Evolutionary conservation across 129 eudicot genomes (phyloP), one percentile per base, ranked within the genome.

Genomic region (Saussurea involucrata): DNA sequence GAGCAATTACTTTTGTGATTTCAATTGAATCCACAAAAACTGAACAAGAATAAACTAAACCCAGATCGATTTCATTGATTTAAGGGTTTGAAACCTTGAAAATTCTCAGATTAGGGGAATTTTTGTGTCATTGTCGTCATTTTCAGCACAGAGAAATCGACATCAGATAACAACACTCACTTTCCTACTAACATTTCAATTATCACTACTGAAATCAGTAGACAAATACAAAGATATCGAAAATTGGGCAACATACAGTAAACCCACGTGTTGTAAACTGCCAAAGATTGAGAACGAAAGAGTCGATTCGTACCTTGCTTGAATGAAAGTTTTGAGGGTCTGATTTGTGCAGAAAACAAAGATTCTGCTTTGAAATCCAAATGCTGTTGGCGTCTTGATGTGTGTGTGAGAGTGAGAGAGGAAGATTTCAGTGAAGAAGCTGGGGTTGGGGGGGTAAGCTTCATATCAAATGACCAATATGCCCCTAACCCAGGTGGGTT

Each of bases 161-260:
- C 78, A 77, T 70, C 81, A 70, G 72, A 63, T 31, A 66, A 67
- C 25, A 67, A 21, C 83, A 78, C 80, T 83, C 72, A 73, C 83
- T 81, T 73, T 77, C 78, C 29, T 40, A 40, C 36, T 68, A 78
- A 29, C 60, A 9, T 33, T 36, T 63, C 64, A 65, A 32, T 44
- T 17, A 53, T 13, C 36, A 66, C 27, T 65, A 55, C 55, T 68
- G 33, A 77, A 72, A 27, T n/a, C 53, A 82, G 75, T 53, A 70
- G n/a, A 32, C 20, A 79, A 73, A 69, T 8, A 20, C 67, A 55
- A 69, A 82, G 80, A 66, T 73, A 68, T 28, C 33, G 29, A 24
- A 11, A 82, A 65, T 36, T 75, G 63, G 31, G 80, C 9, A 73
- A 63, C 61, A 74, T 24, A 34, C 44, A 36, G 70, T 75, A 67